These are phyloP conservation scores for Sporobolus alterniflorus DNA, from an alignment of 202 grass and related monocot genomes.

Conservation along the genomic window DNA sequence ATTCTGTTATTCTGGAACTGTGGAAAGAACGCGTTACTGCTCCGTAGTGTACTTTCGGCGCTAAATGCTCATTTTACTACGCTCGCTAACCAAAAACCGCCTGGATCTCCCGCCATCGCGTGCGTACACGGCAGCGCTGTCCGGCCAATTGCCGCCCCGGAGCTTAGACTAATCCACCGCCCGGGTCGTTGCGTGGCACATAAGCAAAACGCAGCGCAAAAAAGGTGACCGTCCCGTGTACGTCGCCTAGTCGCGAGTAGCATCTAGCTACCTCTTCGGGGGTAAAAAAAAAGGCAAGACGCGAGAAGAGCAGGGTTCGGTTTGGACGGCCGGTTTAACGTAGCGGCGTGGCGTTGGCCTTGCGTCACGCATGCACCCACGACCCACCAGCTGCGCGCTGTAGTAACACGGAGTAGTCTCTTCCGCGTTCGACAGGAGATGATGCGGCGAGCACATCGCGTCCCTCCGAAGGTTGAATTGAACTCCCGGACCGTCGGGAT, in stretches of 20 bases:
- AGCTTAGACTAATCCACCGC: conserved; percentile 39
- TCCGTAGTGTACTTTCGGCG: no score
- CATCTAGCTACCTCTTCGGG: no score
- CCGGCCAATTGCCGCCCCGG: background rate
- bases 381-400: background rate
- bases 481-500: no score
- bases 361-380: conserved; percentile 23
- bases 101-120: no score
- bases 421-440: background rate
- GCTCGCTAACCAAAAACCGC: no score
- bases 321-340: no score
- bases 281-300: background rate
- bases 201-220: background rate
- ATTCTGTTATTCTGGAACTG: no score
- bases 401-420: background rate
- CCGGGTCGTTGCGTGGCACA: conserved; percentile 1
- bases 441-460: background rate
- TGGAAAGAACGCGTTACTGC: no score
- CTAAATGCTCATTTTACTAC: no score
- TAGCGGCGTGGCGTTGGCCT: background rate
- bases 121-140: no score
- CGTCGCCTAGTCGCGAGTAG: no score
- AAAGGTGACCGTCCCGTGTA: background rate
- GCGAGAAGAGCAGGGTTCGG: background rate
- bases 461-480: background rate